These are phyloP conservation scores for Aspergillus fischeri DNA, from an alignment of 2,329 filamentous ascomycete genomes.

Conservation along the genomic window DNA sequence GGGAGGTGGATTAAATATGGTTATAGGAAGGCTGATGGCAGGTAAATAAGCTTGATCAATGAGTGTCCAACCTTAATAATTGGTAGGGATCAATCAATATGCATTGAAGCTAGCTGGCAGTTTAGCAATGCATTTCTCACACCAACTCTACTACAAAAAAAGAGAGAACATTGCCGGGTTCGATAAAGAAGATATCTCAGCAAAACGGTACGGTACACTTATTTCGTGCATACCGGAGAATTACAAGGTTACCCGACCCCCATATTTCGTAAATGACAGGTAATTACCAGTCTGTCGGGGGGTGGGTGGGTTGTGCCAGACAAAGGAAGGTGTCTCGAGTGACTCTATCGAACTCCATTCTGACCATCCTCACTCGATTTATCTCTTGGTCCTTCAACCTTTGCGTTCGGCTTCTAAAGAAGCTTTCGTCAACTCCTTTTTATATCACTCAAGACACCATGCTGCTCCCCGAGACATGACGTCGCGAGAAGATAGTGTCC, in stretches of 20 bases:
- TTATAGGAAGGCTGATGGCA: not conserved
- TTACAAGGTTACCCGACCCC: not conserved
- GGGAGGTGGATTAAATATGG: conserved; percentile 10
- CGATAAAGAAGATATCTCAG: not conserved
- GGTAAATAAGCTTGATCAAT: not conserved
- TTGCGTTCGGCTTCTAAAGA: not conserved
- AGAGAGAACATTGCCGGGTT: not conserved
- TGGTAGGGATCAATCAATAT: not conserved
- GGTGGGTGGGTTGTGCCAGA: not conserved
- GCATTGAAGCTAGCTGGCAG: not conserved
- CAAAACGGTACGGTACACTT: not conserved
- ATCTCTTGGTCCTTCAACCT: not conserved
- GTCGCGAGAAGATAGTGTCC: conserved; percentile 44
- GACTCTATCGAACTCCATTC: not conserved
- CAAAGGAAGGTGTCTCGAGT: not conserved
- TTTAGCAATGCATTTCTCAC: not conserved
- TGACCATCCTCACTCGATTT: not conserved
- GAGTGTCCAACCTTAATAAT: not conserved
- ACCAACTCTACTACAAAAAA: not conserved
- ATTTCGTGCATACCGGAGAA: not conserved
- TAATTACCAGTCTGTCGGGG: not conserved
- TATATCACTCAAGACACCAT: conserved; percentile 24
- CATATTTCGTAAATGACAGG: not conserved
- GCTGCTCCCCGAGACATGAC: conserved; percentile 38
- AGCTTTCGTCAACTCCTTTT: not conserved